Evolutionary conservation across 495 filamentous ascomycete genomes (phyloP).

Genomic region (Penicillium lagena): DNA sequence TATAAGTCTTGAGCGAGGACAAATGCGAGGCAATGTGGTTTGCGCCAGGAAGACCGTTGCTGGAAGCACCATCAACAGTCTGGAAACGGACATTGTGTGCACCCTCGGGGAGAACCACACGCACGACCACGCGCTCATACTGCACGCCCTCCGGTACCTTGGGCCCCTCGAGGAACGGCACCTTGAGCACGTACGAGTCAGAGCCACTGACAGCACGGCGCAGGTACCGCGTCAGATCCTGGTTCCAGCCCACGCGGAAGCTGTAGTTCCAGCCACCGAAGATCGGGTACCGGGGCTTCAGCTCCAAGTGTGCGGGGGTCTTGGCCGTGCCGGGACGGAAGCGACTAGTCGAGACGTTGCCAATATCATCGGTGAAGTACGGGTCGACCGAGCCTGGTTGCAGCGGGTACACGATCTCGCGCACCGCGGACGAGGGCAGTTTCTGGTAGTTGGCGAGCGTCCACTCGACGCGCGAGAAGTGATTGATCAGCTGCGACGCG

Average conservation of each 20-base stretch:
- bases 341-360: slow-evolving; percentile 89
- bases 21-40: slow-evolving; percentile 42
- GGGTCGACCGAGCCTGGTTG: slow-evolving; percentile 70
- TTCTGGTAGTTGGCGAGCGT: slow-evolving; percentile 66
- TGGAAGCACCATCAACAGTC: slow-evolving; percentile 25
- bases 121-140: slow-evolving; percentile 74
- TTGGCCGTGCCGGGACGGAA: slow-evolving; percentile 66
- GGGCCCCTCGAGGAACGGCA: slow-evolving; percentile 93
- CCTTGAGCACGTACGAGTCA: slow-evolving; percentile 76
- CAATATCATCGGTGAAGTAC: slow-evolving; percentile 95
- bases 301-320: slow-evolving; percentile 75
- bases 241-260: slow-evolving; percentile 93
- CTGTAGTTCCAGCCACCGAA: slow-evolving; percentile 98
- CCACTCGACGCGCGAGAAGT: slow-evolving; percentile 86
- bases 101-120: slow-evolving; percentile 85
- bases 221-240: slow-evolving; percentile 68
- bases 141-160: slow-evolving; percentile 76
- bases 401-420: slow-evolving; percentile 74
- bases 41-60: slow-evolving; percentile 31
- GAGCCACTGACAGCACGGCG: slow-evolving; percentile 48
- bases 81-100: slow-evolving; percentile 65
- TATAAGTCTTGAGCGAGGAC: slow-evolving; percentile 71
- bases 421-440: slow-evolving; percentile 67
- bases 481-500: slow-evolving; percentile 72
- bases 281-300: slow-evolving; percentile 86